Percentiles rank a stretch among this genome's conserved stretches.
phyloP scores from a whole-genome alignment of 2,329 filamentous ascomycete species.

The Geosmithia flava region DNA sequence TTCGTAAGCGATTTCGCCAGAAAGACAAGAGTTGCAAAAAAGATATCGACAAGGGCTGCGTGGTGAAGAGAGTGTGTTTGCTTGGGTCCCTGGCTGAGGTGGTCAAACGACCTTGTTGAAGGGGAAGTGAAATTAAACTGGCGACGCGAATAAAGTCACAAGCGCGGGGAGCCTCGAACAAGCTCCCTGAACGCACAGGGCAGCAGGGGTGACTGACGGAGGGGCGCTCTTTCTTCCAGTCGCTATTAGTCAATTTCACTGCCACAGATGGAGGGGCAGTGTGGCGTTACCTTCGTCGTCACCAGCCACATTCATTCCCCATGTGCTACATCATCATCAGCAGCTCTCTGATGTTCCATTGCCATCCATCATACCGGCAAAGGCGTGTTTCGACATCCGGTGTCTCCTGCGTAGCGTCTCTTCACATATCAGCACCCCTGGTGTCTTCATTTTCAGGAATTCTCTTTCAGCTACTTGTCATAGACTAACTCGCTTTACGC shows the following conservation, averaged over 20 bases:
- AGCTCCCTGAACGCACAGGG: neutral
- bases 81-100: neutral
- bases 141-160: neutral
- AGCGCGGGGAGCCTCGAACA: neutral
- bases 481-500: neutral
- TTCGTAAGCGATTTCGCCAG: neutral
- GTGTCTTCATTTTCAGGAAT: neutral
- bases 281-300: neutral
- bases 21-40: too few relatives aligned
- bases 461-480: neutral
- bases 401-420: neutral
- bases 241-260: neutral
- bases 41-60: neutral
- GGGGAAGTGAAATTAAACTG: neutral
- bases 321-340: neutral
- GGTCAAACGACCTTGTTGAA: neutral
- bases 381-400: neutral
- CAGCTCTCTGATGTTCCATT: neutral
- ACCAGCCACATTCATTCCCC: neutral
- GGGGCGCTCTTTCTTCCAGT: neutral
- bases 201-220: neutral
- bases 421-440: neutral
- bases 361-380: neutral
- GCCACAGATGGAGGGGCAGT: neutral
- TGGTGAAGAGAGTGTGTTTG: neutral